A percentile compares a stretch with the other conserved stretches of the same genome.
These are phyloP conservation scores for Phanerochaete sordida DNA, from an alignment of 768 basidiomycete genomes.

Conservation along the genomic window DNA sequence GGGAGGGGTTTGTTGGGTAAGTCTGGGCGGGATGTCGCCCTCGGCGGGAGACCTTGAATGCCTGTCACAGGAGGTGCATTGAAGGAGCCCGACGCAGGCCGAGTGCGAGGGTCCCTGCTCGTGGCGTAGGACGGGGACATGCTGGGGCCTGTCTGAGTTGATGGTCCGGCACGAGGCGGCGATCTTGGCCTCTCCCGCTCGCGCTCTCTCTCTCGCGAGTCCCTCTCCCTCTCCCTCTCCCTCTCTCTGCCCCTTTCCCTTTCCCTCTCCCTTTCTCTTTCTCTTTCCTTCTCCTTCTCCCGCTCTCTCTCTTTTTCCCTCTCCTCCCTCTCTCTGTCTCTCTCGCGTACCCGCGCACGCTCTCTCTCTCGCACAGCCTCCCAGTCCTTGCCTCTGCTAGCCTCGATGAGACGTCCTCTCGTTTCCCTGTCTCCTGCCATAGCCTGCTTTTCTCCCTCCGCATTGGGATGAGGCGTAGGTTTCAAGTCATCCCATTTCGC, in stretches of 20 bases:
- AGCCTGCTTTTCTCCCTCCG: not conserved
- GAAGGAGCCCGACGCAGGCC: not conserved
- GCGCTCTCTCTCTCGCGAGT: not conserved
- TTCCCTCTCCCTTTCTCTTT: not conserved
- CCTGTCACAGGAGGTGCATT: not conserved
- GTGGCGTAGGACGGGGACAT: not conserved
- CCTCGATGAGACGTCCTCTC: no score
- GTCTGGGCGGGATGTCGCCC: not conserved
- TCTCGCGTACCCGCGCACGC: no score
- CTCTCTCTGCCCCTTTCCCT: not conserved
- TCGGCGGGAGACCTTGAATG: not conserved
- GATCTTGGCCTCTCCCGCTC: conserved; percentile 2
- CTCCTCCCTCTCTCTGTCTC: no score
- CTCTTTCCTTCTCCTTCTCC: no score
- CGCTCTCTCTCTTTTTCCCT: no score
- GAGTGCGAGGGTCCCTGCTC: not conserved
- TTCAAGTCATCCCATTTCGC: conserved; percentile 10
- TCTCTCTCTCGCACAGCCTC: no score
- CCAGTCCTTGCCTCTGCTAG: no score
- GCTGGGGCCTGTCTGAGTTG: not conserved
- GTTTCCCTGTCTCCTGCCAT: not conserved
- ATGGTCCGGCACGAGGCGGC: not conserved
- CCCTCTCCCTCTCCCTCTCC: conserved; percentile 6
- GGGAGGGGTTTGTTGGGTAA: not conserved
- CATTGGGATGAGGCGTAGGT: not conserved